Evolutionary conservation across 805 yeast genomes (phyloP).

Genomic region (Candida namnaoensis): DNA sequence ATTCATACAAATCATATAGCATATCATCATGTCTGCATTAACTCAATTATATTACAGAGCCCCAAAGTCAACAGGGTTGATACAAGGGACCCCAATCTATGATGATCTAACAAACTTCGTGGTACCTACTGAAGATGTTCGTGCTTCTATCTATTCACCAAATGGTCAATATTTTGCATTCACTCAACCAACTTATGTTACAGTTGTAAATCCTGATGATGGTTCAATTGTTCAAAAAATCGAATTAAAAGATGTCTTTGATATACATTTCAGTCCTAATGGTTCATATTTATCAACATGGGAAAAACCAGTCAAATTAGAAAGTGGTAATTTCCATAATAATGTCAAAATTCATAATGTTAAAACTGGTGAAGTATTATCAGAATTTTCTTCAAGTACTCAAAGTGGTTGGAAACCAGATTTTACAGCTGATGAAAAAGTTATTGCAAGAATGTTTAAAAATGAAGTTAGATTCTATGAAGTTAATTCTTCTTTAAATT

Average conservation of each 20-base stretch:
- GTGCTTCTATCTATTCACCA: slow-evolving; percentile 58
- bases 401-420: slow-evolving; percentile 94
- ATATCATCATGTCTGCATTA: slow-evolving; percentile 11
- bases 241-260: slow-evolving; percentile 62
- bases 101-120: slow-evolving; percentile 17
- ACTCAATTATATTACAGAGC: slow-evolving; percentile 31
- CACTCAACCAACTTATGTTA: slow-evolving; percentile 56
- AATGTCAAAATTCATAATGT: slow-evolving; percentile 75
- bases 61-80: slow-evolving; percentile 46
- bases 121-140: slow-evolving; percentile 36
- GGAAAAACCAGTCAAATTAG: slow-evolving; percentile 75
- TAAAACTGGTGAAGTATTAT: slow-evolving; percentile 35
- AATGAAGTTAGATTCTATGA: slow-evolving; percentile 67
- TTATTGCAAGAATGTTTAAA: slow-evolving; percentile 50
- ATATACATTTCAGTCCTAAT: slow-evolving; percentile 79
- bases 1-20: no score
- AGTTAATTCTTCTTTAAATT: slow-evolving; percentile 31
- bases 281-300: slow-evolving; percentile 81
- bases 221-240: slow-evolving; percentile 40
- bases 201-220: slow-evolving; percentile 45
- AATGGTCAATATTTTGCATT: slow-evolving; percentile 65
- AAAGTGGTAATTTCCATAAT: slow-evolving; percentile 64
- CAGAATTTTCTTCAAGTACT: slow-evolving; percentile 65
- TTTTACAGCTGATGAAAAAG: slow-evolving; percentile 72
- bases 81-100: slow-evolving; percentile 35